Evolutionary conservation across 2,329 filamentous ascomycete species (phyloP).

Genomic region (Nothophoma quercina): DNA sequence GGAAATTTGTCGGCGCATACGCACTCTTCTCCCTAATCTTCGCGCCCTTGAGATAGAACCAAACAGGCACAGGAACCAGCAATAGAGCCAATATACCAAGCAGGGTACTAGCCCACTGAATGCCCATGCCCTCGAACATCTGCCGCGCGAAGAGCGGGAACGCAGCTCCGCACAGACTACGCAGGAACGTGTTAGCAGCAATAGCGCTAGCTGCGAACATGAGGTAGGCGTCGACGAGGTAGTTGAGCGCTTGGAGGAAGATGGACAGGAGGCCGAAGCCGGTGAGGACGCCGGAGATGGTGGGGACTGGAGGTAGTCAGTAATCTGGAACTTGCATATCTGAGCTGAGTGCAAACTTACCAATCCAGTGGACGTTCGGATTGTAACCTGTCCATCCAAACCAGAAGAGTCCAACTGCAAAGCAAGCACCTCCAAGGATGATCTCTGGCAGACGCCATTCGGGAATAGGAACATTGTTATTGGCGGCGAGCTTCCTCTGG

Average conservation of each 20-base stretch:
- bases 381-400: conserved; percentile 55
- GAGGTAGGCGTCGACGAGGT: conserved; percentile 67
- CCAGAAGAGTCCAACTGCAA: conserved; percentile 48
- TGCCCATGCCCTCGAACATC: conserved; percentile 63
- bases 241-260: conserved; percentile 66
- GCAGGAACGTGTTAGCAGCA: conserved; percentile 63
- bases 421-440: conserved; percentile 61
- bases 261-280: conserved; percentile 66
- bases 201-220: conserved; percentile 64
- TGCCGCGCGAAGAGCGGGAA: conserved; percentile 64
- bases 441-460: conserved; percentile 66
- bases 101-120: conserved; percentile 56
- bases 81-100: conserved; percentile 54
- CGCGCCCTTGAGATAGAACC: conserved; percentile 54
- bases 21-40: conserved; percentile 55
- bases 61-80: conserved; percentile 56
- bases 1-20: conserved; percentile 52
- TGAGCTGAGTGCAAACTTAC: neutral
- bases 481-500: conserved; percentile 58
- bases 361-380: conserved; percentile 52
- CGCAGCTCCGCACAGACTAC: conserved; percentile 58
- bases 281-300: conserved; percentile 58
- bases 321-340: neutral
- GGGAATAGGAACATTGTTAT: conserved; percentile 60
- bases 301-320: conserved; percentile 37